phyloP scores from a whole-genome alignment of 73 alveolate species.

The Durusdinium trenchii region DNA sequence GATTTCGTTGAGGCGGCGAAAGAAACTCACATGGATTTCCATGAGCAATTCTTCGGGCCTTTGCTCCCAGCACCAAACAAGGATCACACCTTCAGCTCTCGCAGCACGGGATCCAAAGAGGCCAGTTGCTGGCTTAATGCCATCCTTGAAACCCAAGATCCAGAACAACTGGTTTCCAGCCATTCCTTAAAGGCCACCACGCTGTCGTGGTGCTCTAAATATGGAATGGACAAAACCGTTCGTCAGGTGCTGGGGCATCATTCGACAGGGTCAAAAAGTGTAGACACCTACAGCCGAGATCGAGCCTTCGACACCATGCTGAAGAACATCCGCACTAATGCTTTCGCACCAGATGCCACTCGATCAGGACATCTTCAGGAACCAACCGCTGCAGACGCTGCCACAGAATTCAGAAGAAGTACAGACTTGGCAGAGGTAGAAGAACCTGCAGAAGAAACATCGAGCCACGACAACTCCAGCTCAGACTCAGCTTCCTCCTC shows the following conservation, averaged over 20 bases:
- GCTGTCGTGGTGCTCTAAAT: background rate
- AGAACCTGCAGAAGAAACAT: background rate
- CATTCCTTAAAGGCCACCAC: background rate
- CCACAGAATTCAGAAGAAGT: background rate
- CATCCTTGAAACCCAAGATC: background rate
- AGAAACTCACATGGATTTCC: background rate
- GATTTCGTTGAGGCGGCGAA: background rate
- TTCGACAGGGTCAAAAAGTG: background rate
- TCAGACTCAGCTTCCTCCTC: background rate
- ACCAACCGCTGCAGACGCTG: background rate
- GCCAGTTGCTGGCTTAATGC: background rate
- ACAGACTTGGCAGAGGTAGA: background rate
- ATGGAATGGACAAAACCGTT: background rate
- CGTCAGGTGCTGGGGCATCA: background rate
- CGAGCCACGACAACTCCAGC: background rate
- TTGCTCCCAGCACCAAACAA: background rate
- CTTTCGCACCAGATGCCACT: background rate
- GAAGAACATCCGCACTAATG: background rate
- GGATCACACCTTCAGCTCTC: background rate
- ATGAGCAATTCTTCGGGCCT: background rate
- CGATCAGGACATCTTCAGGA: background rate
- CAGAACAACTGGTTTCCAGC: background rate
- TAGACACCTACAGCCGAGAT: background rate
- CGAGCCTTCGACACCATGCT: background rate
- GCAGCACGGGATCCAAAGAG: background rate